Conservation (phyloP, 2,329 filamentous ascomycete genomes). For the Pseudocercospora vitis region DNA sequence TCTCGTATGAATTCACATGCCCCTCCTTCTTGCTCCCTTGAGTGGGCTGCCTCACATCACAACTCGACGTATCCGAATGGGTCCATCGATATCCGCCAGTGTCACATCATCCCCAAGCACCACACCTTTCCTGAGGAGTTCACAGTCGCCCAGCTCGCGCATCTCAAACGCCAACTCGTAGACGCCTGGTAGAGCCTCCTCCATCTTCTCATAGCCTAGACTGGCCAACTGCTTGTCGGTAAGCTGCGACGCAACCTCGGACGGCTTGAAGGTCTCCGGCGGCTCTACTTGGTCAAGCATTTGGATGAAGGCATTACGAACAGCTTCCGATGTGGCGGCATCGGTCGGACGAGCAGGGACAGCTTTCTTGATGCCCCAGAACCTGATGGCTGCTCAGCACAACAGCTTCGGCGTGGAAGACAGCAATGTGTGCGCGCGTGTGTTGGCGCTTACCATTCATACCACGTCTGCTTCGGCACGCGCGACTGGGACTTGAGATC, state of each 20-base stretch:
- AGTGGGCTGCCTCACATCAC: slow-evolving; percentile 20
- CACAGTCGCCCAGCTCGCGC: slow-evolving; percentile 46
- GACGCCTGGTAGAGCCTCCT: slow-evolving; percentile 49
- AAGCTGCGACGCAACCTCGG: slow-evolving; percentile 49
- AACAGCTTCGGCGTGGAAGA: slow-evolving; percentile 4
- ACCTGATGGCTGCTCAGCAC: not conserved
- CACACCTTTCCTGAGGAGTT: slow-evolving; percentile 50
- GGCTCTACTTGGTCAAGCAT: slow-evolving; percentile 36
- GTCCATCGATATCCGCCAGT: slow-evolving; percentile 46
- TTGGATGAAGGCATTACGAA: slow-evolving; percentile 30
- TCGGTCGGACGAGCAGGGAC: slow-evolving; percentile 27
- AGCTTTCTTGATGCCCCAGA: slow-evolving; percentile 20
- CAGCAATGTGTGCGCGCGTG: not conserved
- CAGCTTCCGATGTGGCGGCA: slow-evolving; percentile 29
- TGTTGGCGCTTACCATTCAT: slow-evolving; percentile 21
- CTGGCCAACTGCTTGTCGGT: slow-evolving; percentile 41
- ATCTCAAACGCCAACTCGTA: slow-evolving; percentile 48
- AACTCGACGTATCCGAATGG: slow-evolving; percentile 43
- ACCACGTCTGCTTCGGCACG: slow-evolving; percentile 27
- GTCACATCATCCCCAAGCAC: slow-evolving; percentile 40
- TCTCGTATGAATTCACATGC: not conserved
- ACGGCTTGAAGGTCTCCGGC: slow-evolving; percentile 54
- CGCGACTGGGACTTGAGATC: slow-evolving; percentile 21
- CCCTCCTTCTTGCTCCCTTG: not conserved
- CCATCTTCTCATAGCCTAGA: slow-evolving; percentile 43